Base-by-base conservation (phyloP, 352 stramenopile genomes). In the Phytophthora quininea region DNA sequence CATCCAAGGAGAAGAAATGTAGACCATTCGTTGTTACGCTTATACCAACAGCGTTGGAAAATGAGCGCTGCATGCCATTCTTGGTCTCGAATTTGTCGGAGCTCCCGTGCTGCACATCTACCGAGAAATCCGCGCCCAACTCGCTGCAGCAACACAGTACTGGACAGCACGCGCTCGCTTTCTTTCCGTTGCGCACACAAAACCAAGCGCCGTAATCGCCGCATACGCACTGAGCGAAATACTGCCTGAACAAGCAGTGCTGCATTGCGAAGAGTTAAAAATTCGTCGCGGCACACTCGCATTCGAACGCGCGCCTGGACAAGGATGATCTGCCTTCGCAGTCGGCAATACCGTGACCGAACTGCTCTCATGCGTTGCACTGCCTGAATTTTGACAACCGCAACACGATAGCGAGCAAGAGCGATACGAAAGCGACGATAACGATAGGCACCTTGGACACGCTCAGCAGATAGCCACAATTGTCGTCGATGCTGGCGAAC, bases 1-100 rank as follows among this genome's bases (percentile, higher is more conserved):
- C 86, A 95, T 3, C 86, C 86, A 6, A 96, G 79, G 12, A 96
- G 60, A 12, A 96, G 55, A 57, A 95, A 95, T 19, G 86, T 95
- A 15, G 85, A 93, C 76, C 82, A 93, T 48, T 96, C 88, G 61
- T 91, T 91, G 55, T 92, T 93, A 33, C 79, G 82, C 10, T 62
- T 82, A 52, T 96, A 96, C 88, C 88, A 96, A 10, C 74, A 82
- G 27, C 88, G 82, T 49, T 96, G 88, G 6, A 94, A 79, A 1
- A 89, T 64, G 3, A 96, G 58, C 2, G 86, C 86, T 3, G 88
- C 84, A 35, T 82, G 74, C 62, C 91, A 89, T 43, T 77, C 70
- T 12, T 83, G 70, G 2, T 84, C 74, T 7, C 69, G 55, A 31
- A 76, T 45, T 1, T 52, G 47, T 5, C 71, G 73, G 12, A 80